Percentiles rank a stretch among this genome's conserved stretches.
These are phyloP conservation scores for Spizellomyces punctatus DNA, from an alignment of 192 early-diverging fungal genomes.

Conservation along the genomic window DNA sequence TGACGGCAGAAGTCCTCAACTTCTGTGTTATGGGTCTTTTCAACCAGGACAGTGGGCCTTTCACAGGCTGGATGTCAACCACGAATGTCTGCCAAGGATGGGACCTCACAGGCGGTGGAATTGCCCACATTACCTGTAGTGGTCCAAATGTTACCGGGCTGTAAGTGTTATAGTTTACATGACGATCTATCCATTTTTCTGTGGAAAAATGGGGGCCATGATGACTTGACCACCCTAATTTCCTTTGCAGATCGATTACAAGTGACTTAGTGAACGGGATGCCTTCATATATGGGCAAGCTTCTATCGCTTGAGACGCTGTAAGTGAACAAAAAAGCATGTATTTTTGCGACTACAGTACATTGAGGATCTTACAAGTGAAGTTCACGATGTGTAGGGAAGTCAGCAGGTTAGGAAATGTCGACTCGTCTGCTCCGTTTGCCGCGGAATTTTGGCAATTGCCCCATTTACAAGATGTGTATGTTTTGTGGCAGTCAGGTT, in stretches of 20 bases:
- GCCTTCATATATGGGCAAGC: neutral
- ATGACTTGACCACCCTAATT: too few species aligned
- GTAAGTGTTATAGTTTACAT: too few species aligned
- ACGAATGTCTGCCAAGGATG: neutral
- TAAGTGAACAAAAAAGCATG: too few species aligned
- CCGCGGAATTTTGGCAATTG: neutral
- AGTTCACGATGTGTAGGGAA: too few species aligned
- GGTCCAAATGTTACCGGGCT: neutral
- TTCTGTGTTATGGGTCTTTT: conserved; percentile 20
- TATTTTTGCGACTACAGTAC: too few species aligned
- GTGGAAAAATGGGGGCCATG: too few species aligned
- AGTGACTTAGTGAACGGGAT: neutral
- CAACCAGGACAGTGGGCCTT: conserved; percentile 2
- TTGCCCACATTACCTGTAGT: too few species aligned
- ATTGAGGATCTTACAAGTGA: too few species aligned
- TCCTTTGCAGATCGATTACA: neutral
- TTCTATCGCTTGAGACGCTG: neutral
- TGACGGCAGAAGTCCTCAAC: conserved; percentile 8
- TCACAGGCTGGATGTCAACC: neutral
- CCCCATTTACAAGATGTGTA: neutral
- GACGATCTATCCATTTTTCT: too few species aligned
- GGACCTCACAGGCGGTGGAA: too few species aligned
- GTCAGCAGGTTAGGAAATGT: too few species aligned
- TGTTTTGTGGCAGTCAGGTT: neutral
- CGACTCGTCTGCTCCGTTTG: too few species aligned